Evolutionary conservation across 2,329 filamentous ascomycete genomes (phyloP).

Genomic region (Lachnellula arida): DNA sequence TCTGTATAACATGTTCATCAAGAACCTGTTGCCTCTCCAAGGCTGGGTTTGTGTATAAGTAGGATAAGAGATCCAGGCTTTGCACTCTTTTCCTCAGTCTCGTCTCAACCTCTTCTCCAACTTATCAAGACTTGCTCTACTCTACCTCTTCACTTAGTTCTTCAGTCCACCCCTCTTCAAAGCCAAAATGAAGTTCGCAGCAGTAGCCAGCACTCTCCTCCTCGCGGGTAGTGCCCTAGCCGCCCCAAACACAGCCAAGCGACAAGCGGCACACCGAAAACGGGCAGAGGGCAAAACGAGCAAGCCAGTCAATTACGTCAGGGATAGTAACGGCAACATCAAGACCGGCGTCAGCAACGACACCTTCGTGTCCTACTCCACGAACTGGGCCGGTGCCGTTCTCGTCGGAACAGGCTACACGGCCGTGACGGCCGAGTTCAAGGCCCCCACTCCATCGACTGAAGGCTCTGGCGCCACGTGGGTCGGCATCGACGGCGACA

Average conservation of each 20-base stretch:
- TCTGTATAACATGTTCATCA: not conserved
- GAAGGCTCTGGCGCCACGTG: conserved; percentile 48
- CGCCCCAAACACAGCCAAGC: conserved; percentile 39
- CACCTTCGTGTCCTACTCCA: conserved; percentile 44
- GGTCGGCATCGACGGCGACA: conserved; percentile 60
- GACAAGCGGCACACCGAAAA: conserved; percentile 31
- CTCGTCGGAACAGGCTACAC: conserved; percentile 47
- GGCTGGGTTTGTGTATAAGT: too few relatives aligned
- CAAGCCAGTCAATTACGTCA: conserved; percentile 28
- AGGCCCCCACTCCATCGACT: conserved; percentile 45
- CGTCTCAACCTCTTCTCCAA: not conserved
- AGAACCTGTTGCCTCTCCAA: too few relatives aligned
- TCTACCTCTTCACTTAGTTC: not conserved
- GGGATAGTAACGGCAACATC: conserved; percentile 29
- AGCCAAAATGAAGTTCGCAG: conserved; percentile 46
- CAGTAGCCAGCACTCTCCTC: conserved; percentile 35
- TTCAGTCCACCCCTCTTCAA: not conserved
- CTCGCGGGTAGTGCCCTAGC: conserved; percentile 40
- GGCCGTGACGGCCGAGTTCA: conserved; percentile 48
- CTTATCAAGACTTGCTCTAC: not conserved
- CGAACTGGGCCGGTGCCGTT: conserved; percentile 57
- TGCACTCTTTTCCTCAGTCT: too few relatives aligned
- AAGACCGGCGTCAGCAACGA: conserved; percentile 33
- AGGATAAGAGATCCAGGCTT: too few relatives aligned
- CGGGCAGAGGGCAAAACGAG: conserved; percentile 26